Base-by-base conservation (phyloP, 2,329 filamentous ascomycete genomes). In the Aspergillus sp. region DNA sequence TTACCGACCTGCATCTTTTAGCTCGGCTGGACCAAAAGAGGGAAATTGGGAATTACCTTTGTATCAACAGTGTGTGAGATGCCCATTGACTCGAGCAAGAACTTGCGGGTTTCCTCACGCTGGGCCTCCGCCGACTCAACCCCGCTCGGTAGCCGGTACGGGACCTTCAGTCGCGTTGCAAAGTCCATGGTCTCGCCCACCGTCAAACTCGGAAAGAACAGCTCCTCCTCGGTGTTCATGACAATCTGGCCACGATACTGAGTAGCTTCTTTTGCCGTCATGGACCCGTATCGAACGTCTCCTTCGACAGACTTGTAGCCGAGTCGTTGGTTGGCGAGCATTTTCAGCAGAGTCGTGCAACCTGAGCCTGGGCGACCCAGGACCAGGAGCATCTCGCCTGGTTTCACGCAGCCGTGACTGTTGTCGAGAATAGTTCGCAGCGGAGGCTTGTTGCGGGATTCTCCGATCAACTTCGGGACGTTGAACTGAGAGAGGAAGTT, bases 321-420 rank as follows among this genome's bases (percentile, higher is more conserved):
- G 3, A 72, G 73, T 39, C 87, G 77, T 55, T 84, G 81, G 65
- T 91, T 91, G 51, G 87, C 80, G 5, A 91, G 78, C 64, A 89
- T 79, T 65, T 89, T 91, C 46, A 92, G 77, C 15, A 91, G 78
- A 0, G 88, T 89, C 0, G 88, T 90, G 69, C 89, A 91, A 35
- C 88, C 88, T 3, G 86, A 81, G 0, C 87, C 88, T 0, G 88
- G 88, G 1, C 87, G 80, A 3, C 88, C 88, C 0, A 90, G 77
- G 0, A 90, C 87, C 0, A 90, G 75, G 1, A 90, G 73, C 88
- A 90, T 89, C 72, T 90, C 87, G 19, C 87, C 89, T 0, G 88
- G 87, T 69, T 87, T 87, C 51, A 91, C 84, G 63, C 86, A 89
- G 11, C 88, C 88, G 68, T 87, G 83, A 57, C 82, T 84, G 64